These are phyloP conservation scores for Coprinellus micaceus DNA, from an alignment of 768 basidiomycete genomes.

Conservation along the genomic window DNA sequence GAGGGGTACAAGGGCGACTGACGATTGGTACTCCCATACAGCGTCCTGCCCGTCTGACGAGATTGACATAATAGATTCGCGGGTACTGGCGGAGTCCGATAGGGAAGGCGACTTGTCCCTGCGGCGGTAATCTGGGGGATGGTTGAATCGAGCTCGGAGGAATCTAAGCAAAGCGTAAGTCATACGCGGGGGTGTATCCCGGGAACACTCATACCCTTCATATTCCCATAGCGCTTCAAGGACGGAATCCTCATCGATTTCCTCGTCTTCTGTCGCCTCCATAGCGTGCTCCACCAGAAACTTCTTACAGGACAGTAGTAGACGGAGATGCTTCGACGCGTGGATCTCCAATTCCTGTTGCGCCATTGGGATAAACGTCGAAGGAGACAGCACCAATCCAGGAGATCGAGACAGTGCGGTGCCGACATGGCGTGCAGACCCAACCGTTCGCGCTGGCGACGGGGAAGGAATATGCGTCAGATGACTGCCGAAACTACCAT, in stretches of 20 bases:
- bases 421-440: not conserved
- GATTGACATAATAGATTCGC: slow-evolving; percentile 24
- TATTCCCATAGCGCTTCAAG: slow-evolving; percentile 48
- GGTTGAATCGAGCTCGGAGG: slow-evolving; percentile 60
- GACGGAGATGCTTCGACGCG: slow-evolving; percentile 56
- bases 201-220: slow-evolving; percentile 39
- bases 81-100: slow-evolving; percentile 18
- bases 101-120: slow-evolving; percentile 15
- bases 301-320: slow-evolving; percentile 36
- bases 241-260: slow-evolving; percentile 36
- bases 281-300: slow-evolving; percentile 35
- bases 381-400: slow-evolving; percentile 57
- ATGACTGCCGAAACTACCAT: slow-evolving; percentile 6
- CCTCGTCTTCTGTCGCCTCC: slow-evolving; percentile 29
- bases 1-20: slow-evolving; percentile 7
- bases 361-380: slow-evolving; percentile 53
- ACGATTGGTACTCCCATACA: slow-evolving; percentile 31
- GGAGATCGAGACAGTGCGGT: slow-evolving; percentile 31
- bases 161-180: slow-evolving; percentile 38
- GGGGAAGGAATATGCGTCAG: slow-evolving; percentile 5
- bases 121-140: slow-evolving; percentile 28
- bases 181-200: not conserved
- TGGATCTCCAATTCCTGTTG: slow-evolving; percentile 66
- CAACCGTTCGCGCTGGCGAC: not conserved
- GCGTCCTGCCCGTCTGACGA: slow-evolving; percentile 26